Evolutionary conservation across 2,329 filamentous ascomycete genomes (phyloP).

Genomic region (Aureobasidium pullulans): DNA sequence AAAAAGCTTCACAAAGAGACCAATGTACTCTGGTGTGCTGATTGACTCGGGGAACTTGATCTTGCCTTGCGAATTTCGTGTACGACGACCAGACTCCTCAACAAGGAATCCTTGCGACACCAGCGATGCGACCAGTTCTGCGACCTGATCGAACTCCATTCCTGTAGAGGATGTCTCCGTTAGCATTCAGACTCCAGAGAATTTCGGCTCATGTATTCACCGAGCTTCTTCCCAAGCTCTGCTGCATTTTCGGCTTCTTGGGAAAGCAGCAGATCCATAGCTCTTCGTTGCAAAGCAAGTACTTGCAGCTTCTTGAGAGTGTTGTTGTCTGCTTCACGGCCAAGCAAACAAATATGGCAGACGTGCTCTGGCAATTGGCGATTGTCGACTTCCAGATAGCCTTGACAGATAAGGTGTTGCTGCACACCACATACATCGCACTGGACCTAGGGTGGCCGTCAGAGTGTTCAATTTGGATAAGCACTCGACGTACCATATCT

Average conservation of each 20-base stretch:
- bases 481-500: neutral
- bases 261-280: neutral
- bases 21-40: neutral
- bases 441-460: conserved; percentile 24
- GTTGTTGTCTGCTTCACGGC: conserved; percentile 1
- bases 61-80: neutral
- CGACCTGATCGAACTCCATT: neutral
- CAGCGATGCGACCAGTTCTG: neutral
- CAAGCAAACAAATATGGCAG: conserved; percentile 37
- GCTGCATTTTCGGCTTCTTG: neutral
- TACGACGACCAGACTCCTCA: neutral
- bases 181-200: neutral
- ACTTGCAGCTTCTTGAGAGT: neutral
- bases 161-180: neutral
- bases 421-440: conserved; percentile 33
- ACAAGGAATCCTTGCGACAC: neutral
- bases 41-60: neutral
- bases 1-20: neutral
- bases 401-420: conserved; percentile 37
- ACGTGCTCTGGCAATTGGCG: conserved; percentile 30
- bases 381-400: conserved; percentile 28
- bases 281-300: neutral
- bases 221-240: neutral
- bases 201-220: neutral
- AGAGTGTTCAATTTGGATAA: neutral